Conservation (phyloP, 495 filamentous ascomycete species). For the Geopyxis carbonaria region DNA sequence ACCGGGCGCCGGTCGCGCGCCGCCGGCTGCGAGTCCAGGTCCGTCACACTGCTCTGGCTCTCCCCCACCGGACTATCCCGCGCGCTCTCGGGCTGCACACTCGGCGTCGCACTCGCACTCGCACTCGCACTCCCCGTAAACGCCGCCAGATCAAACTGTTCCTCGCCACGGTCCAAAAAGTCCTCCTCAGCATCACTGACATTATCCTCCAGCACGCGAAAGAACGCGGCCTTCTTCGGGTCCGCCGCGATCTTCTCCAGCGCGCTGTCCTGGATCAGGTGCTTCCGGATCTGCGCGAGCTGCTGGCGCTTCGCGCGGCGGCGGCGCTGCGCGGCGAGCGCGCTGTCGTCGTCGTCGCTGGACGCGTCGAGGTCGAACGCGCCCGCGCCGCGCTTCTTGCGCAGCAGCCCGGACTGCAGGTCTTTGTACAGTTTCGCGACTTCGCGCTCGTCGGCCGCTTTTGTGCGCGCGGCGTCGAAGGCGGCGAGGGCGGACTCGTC, state of each 20-base stretch:
- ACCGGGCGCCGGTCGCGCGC: conserved; percentile 8
- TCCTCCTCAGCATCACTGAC: conserved; percentile 64
- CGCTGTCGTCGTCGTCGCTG: conserved; percentile 68
- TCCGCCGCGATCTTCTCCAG: conserved; percentile 80
- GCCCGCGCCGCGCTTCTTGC: conserved; percentile 56
- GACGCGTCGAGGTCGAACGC: conserved; percentile 57
- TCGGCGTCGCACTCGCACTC: conserved; percentile 32
- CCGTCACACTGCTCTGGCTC: conserved; percentile 3
- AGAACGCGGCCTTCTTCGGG: conserved; percentile 77
- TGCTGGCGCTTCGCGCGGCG: conserved; percentile 69
- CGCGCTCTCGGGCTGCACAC: conserved; percentile 4
- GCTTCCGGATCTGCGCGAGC: conserved; percentile 80
- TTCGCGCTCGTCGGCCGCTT: conserved; percentile 58
- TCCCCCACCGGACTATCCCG: background rate
- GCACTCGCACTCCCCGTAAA: conserved; percentile 33
- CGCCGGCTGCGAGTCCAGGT: background rate
- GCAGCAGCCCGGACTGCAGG: conserved; percentile 68
- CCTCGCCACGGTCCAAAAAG: conserved; percentile 45
- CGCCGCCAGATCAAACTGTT: conserved; percentile 17
- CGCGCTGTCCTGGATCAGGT: conserved; percentile 76
- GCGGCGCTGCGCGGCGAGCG: conserved; percentile 35
- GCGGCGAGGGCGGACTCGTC: conserved; percentile 70
- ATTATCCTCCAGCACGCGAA: conserved; percentile 71
- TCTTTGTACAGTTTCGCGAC: conserved; percentile 83
- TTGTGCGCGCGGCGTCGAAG: conserved; percentile 60